A percentile compares a stretch with the other conserved stretches of the same genome.
These are phyloP conservation scores for Eucalyptus cloeziana DNA, from an alignment of 345 rosid genomes.

Conservation along the genomic window DNA sequence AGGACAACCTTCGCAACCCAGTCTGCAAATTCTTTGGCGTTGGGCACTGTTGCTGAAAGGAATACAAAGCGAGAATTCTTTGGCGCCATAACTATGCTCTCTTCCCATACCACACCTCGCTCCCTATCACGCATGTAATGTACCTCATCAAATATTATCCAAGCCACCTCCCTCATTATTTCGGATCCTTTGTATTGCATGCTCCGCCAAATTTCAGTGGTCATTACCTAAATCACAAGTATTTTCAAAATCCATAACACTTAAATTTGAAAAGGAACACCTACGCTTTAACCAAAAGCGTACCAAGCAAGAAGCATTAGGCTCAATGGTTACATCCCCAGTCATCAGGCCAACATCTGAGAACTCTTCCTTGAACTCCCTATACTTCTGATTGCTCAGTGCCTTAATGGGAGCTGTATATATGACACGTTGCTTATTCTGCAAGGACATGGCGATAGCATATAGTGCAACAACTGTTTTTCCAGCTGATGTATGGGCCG, in stretches of 20 bases:
- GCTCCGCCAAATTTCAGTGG: constrained; percentile 98
- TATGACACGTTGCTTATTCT: constrained; percentile 77
- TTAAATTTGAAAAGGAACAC: neutral
- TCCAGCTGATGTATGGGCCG: constrained; percentile 99
- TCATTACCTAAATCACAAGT: constrained; percentile 72
- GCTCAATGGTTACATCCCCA: constrained; percentile 95
- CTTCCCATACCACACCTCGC: constrained; percentile 99
- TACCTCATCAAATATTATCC: constrained; percentile 96
- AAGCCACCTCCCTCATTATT: constrained; percentile 86
- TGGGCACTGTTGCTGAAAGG: constrained; percentile 97
- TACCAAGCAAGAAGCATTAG: constrained; percentile 93
- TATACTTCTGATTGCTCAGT: constrained; percentile 87
- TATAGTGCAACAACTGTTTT: constrained; percentile 92
- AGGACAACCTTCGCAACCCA: constrained; percentile 93
- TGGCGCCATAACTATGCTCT: constrained; percentile 99
- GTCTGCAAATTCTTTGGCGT: constrained; percentile 98
- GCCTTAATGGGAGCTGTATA: constrained; percentile 98
- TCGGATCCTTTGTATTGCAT: constrained; percentile 98
- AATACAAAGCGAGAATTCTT: constrained; percentile 87
- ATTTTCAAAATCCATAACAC: neutral
- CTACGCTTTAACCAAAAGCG: neutral
- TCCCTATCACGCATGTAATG: constrained; percentile 99
- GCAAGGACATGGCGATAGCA: constrained; percentile 95
- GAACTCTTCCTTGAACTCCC: constrained; percentile 96
- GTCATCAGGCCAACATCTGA: constrained; percentile 99